phyloP scores from a whole-genome alignment of 352 stramenopile genomes.

The Thalassiosira livingstoniorum region DNA sequence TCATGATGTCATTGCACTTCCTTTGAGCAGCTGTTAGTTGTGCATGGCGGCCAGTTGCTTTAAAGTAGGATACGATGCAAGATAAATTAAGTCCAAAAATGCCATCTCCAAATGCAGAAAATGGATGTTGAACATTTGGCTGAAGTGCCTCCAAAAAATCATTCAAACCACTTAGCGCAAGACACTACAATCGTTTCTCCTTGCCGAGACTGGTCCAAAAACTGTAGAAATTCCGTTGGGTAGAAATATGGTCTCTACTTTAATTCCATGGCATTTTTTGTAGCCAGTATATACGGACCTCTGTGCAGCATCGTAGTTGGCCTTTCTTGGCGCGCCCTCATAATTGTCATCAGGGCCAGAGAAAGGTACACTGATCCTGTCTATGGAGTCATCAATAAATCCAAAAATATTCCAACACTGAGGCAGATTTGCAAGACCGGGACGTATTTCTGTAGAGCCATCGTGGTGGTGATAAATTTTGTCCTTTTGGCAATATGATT shows the following conservation, averaged over 20 bases:
- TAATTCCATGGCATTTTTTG: slow-evolving; percentile 51
- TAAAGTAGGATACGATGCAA: slow-evolving; percentile 36
- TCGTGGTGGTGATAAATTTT: slow-evolving; percentile 14
- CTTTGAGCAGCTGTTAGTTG: slow-evolving; percentile 13
- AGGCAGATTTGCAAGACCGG: slow-evolving; percentile 12
- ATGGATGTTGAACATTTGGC: neutral
- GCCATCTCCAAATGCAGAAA: slow-evolving; percentile 30
- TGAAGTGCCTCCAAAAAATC: slow-evolving; percentile 21
- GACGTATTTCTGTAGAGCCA: slow-evolving; percentile 1
- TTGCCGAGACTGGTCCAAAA: slow-evolving; percentile 31
- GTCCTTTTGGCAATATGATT: slow-evolving; percentile 14
- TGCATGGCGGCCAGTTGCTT: neutral
- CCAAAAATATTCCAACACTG: slow-evolving; percentile 42
- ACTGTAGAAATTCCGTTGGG: slow-evolving; percentile 43
- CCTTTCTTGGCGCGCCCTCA: slow-evolving; percentile 32
- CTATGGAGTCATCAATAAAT: slow-evolving; percentile 51
- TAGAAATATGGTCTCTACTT: slow-evolving; percentile 44
- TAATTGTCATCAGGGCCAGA: slow-evolving; percentile 49
- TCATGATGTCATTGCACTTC: slow-evolving; percentile 22
- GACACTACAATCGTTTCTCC: slow-evolving; percentile 15
- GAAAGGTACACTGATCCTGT: slow-evolving; percentile 21
- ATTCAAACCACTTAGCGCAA: slow-evolving; percentile 30
- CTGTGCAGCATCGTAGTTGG: neutral
- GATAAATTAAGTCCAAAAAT: slow-evolving; percentile 2
- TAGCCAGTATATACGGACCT: slow-evolving; percentile 48